Evolutionary conservation across 2,329 filamentous ascomycete genomes (phyloP).

Genomic region (Trichoderma breve): DNA sequence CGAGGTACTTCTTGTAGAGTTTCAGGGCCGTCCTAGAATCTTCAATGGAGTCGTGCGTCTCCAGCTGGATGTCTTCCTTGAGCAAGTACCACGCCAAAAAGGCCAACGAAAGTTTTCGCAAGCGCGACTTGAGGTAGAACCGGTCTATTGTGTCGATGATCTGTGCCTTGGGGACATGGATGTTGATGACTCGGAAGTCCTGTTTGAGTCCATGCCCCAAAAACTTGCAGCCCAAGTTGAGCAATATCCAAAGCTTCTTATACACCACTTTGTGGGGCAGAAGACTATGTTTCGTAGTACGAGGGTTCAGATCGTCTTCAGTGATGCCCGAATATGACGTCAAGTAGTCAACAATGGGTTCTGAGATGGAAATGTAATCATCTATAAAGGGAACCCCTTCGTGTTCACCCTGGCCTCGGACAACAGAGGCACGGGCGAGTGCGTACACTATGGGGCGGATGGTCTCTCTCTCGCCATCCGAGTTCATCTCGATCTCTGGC

Average conservation of each 20-base stretch:
- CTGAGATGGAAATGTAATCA: slow-evolving; percentile 90
- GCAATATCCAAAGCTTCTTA: slow-evolving; percentile 95
- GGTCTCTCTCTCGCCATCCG: slow-evolving; percentile 86
- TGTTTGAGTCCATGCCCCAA: slow-evolving; percentile 90
- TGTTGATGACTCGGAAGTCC: slow-evolving; percentile 97
- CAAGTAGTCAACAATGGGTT: slow-evolving; percentile 91
- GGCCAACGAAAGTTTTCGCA: slow-evolving; percentile 84
- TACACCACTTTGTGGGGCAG: slow-evolving; percentile 88
- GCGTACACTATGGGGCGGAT: slow-evolving; percentile 89
- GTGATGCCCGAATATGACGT: slow-evolving; percentile 93
- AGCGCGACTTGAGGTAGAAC: slow-evolving; percentile 77
- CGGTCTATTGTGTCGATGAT: slow-evolving; percentile 93
- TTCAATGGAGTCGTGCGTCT: slow-evolving; percentile 92
- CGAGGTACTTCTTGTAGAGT: slow-evolving; percentile 83
- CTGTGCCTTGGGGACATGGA: slow-evolving; percentile 85
- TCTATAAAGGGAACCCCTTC: slow-evolving; percentile 91
- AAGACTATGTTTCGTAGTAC: slow-evolving; percentile 75
- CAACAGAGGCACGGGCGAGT: slow-evolving; percentile 86
- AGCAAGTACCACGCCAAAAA: slow-evolving; percentile 90
- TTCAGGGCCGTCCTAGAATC: slow-evolving; percentile 89
- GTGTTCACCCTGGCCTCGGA: slow-evolving; percentile 73
- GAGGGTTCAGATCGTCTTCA: slow-evolving; percentile 76
- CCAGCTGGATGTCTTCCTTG: slow-evolving; percentile 89
- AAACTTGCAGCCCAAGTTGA: slow-evolving; percentile 92
- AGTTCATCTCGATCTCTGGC: slow-evolving; percentile 94